phyloP scores from a whole-genome alignment of 1,139 yeast genomes.

The Geotrichum aggregatum region DNA sequence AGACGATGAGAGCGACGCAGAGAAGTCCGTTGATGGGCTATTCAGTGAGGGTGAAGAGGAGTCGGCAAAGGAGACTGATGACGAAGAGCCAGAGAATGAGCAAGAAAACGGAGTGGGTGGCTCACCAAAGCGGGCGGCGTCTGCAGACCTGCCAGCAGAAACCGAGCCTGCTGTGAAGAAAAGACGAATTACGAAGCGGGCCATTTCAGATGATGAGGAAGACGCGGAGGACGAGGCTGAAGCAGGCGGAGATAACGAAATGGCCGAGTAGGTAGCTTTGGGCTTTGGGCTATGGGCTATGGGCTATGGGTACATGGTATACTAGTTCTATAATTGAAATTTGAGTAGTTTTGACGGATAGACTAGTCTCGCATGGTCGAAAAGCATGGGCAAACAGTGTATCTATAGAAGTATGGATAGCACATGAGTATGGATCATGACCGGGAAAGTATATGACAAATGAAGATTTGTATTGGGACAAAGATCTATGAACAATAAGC shows the following conservation, averaged over 20 bases:
- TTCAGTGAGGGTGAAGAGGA: conserved; percentile 22
- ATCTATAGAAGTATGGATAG: too few species aligned
- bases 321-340: too few species aligned
- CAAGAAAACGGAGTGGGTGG: conserved; percentile 13
- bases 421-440: too few species aligned
- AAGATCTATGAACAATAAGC: not conserved
- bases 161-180: conserved; percentile 10
- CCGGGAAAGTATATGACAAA: too few species aligned
- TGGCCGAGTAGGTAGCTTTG: conserved; percentile 5
- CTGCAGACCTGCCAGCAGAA: not conserved
- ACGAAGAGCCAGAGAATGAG: conserved; percentile 12
- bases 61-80: conserved; percentile 21
- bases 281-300: too few species aligned
- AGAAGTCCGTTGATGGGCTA: conserved; percentile 12
- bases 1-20: conserved; percentile 23
- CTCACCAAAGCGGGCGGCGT: conserved; percentile 8
- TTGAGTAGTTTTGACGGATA: too few species aligned
- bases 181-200: conserved; percentile 2
- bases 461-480: not conserved
- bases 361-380: too few species aligned
- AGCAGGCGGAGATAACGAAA: not conserved
- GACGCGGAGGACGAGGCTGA: conserved; percentile 6
- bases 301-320: too few species aligned
- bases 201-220: conserved; percentile 1
- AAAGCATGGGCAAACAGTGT: too few species aligned